A percentile compares a stretch with the other conserved stretches of the same genome.
These are phyloP conservation scores for Aspergillus niger DNA, from an alignment of 2,329 filamentous ascomycete species.

Conservation along the genomic window DNA sequence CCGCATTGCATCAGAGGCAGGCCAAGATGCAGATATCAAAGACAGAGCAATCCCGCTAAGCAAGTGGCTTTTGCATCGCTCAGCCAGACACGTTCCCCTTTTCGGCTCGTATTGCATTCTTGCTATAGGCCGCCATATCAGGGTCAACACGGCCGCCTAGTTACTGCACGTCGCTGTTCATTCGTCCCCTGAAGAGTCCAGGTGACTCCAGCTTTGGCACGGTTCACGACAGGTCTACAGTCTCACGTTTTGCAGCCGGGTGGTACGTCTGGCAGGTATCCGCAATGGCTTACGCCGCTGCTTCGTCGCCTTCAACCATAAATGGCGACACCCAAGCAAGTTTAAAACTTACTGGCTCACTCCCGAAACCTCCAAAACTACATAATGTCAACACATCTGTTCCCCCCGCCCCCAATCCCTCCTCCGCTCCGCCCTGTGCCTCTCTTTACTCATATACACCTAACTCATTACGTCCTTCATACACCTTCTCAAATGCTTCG, in stretches of 20 bases:
- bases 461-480: slow-evolving; percentile 30
- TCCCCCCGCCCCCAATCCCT: slow-evolving; percentile 27
- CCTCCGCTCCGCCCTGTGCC: slow-evolving; percentile 32
- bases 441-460: slow-evolving; percentile 35
- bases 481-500: slow-evolving; percentile 35
- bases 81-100: slow-evolving; percentile 33
- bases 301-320: slow-evolving; percentile 38
- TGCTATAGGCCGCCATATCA: slow-evolving; percentile 27
- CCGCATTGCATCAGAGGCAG: slow-evolving; percentile 41
- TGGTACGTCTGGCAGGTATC: slow-evolving; percentile 32
- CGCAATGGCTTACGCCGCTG: slow-evolving; percentile 43
- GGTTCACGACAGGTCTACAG: slow-evolving; percentile 29
- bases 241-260: slow-evolving; percentile 35
- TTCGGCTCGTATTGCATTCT: slow-evolving; percentile 36
- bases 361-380: slow-evolving; percentile 33
- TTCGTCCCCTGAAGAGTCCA: slow-evolving; percentile 41
- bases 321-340: slow-evolving; percentile 40
- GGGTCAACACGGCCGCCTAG: slow-evolving; percentile 33
- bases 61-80: slow-evolving; percentile 40
- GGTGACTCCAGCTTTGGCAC: slow-evolving; percentile 42
- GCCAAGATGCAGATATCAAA: slow-evolving; percentile 50
- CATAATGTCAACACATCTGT: slow-evolving; percentile 40
- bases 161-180: slow-evolving; percentile 30
- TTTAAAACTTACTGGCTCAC: slow-evolving; percentile 40
- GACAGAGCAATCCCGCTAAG: slow-evolving; percentile 42